A percentile compares a stretch with the other conserved stretches of the same genome.
phyloP scores from a whole-genome alignment of 495 filamentous ascomycete species.

The Poronia punctata region DNA sequence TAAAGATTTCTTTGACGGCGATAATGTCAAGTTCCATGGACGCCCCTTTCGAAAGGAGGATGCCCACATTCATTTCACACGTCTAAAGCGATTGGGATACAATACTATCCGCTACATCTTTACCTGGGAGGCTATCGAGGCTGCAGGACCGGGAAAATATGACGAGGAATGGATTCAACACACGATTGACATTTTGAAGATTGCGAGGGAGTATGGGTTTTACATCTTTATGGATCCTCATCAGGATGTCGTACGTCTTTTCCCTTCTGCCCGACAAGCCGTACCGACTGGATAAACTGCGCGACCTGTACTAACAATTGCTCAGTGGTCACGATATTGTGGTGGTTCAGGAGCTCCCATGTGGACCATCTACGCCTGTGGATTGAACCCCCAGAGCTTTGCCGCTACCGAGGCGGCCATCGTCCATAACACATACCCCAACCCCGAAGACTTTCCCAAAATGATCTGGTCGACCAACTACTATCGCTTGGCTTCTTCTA shows the following conservation, averaged over 20 bases:
- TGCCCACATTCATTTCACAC: constrained; percentile 79
- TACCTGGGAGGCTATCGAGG: constrained; percentile 98
- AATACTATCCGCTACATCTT: constrained; percentile 95
- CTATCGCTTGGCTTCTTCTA: constrained; percentile 74
- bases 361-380: constrained; percentile 95
- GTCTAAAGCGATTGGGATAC: constrained; percentile 81
- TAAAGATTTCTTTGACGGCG: constrained; percentile 84
- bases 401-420: constrained; percentile 83
- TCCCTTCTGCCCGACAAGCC: not conserved
- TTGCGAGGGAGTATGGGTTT: constrained; percentile 86
- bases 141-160: constrained; percentile 85
- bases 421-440: constrained; percentile 90
- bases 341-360: constrained; percentile 94
- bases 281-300: not conserved
- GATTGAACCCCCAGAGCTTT: constrained; percentile 78
- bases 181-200: constrained; percentile 75
- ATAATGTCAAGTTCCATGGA: constrained; percentile 82
- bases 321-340: constrained; percentile 84
- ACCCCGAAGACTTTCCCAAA: constrained; percentile 83
- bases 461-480: constrained; percentile 99
- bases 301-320: constrained; percentile 9
- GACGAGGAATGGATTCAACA: constrained; percentile 91
- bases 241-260: constrained; percentile 75
- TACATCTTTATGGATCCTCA: constrained; percentile 97
- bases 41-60: constrained; percentile 79